Percentiles rank a stretch among this genome's conserved stretches.
These are phyloP conservation scores for Phytophthora macrochlamydospora DNA, from an alignment of 352 stramenopile genomes.

Conservation along the genomic window DNA sequence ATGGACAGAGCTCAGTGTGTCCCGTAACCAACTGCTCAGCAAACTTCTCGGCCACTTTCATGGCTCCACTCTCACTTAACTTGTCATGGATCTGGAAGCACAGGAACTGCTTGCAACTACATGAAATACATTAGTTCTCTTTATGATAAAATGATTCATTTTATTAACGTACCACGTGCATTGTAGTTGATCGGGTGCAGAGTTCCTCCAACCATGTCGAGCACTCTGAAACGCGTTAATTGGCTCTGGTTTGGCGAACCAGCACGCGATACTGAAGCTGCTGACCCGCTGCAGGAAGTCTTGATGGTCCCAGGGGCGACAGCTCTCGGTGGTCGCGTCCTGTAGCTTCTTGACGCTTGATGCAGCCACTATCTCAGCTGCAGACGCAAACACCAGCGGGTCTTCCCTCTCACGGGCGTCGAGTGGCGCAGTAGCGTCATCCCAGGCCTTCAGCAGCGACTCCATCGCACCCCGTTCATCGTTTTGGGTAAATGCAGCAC, in stretches of 20 bases:
- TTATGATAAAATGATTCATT: constrained; percentile 1
- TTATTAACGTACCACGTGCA: constrained; percentile 40
- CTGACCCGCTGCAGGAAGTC: constrained; percentile 57
- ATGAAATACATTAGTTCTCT: neutral
- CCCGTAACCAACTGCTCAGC: constrained; percentile 42
- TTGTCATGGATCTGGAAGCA: constrained; percentile 59
- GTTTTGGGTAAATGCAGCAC: too few relatives aligned
- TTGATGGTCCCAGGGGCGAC: constrained; percentile 52
- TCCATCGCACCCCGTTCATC: constrained; percentile 19
- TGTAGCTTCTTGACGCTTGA: constrained; percentile 8
- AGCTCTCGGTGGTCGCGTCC: constrained; percentile 5
- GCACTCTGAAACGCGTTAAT: constrained; percentile 56
- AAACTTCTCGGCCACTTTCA: constrained; percentile 46
- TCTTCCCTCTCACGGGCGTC: constrained; percentile 32
- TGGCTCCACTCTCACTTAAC: constrained; percentile 45
- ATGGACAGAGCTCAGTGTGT: constrained; percentile 60
- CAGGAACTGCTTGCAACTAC: constrained; percentile 50
- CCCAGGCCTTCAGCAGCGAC: constrained; percentile 31
- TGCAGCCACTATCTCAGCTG: constrained; percentile 1
- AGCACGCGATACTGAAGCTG: constrained; percentile 60
- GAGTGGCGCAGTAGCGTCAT: constrained; percentile 38
- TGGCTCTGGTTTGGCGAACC: constrained; percentile 63
- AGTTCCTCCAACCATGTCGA: constrained; percentile 62
- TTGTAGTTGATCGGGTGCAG: constrained; percentile 43
- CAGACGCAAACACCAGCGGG: constrained; percentile 19